Evolutionary conservation across 2,329 filamentous ascomycete genomes (phyloP).

Genomic region (Scedosporium boydii): DNA sequence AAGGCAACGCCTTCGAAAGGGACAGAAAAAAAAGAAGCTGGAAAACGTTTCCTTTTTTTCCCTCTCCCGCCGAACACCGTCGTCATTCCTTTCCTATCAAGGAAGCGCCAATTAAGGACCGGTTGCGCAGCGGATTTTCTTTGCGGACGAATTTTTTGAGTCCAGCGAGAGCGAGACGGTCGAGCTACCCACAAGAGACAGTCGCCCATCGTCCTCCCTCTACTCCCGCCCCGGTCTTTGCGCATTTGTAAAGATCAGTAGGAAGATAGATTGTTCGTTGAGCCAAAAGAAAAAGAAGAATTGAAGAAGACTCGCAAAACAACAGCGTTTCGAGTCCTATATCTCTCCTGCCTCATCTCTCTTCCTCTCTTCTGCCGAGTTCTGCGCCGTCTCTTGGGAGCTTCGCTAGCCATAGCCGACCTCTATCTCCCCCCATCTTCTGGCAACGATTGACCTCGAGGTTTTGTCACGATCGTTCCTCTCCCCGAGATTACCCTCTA

Average conservation of each 20-base stretch:
- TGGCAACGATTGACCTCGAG: neutral
- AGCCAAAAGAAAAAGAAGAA: neutral
- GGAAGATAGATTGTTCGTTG: neutral
- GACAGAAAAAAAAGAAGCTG: conserved; percentile 25
- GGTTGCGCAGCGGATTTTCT: neutral
- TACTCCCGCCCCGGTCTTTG: conserved; percentile 1
- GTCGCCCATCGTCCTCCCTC: conserved; percentile 6
- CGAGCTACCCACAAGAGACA: conserved; percentile 6
- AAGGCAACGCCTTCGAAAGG: conserved; percentile 5
- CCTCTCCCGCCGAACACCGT: neutral
- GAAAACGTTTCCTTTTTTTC: conserved; percentile 27
- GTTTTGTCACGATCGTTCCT: neutral
- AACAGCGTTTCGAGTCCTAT: neutral
- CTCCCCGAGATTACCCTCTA: neutral
- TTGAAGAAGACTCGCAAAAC: neutral
- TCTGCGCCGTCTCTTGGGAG: neutral
- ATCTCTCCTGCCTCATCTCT: neutral
- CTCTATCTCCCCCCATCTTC: neutral
- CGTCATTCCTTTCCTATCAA: neutral
- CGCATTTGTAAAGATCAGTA: conserved; percentile 4
- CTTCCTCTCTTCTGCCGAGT: neutral
- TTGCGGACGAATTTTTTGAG: neutral
- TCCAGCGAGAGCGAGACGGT: conserved; percentile 4
- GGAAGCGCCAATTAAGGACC: neutral
- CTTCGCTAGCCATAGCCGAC: neutral